A percentile compares a stretch with the other conserved stretches of the same genome.
Evolutionary conservation across 1,284 basidiomycete species (phyloP).

Genomic region (Psilocybe mexicana): DNA sequence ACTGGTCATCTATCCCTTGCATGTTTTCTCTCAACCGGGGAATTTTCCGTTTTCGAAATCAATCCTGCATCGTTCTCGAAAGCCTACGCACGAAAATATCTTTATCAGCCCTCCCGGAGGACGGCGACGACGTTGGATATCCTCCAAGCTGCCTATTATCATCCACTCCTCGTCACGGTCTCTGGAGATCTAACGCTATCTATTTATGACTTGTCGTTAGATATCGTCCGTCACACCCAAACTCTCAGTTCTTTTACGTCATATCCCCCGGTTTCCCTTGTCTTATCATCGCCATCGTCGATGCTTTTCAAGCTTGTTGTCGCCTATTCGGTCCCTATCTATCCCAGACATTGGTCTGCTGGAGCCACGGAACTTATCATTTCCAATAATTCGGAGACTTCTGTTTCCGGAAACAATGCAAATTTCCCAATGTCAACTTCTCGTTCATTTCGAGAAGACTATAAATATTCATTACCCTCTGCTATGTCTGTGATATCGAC

Average conservation of each 20-base stretch:
- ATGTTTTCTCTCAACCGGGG: slow-evolving; percentile 67
- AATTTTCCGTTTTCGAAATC: slow-evolving; percentile 59
- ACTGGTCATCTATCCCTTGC: slow-evolving; percentile 49
- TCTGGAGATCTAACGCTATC: slow-evolving; percentile 66
- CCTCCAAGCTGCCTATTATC: slow-evolving; percentile 70
- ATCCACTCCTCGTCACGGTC: slow-evolving; percentile 72
- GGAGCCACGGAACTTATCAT: slow-evolving; percentile 76
- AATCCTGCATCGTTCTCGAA: slow-evolving; percentile 44
- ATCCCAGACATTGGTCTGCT: slow-evolving; percentile 78
- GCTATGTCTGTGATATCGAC: slow-evolving; percentile 51
- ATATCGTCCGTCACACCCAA: slow-evolving; percentile 53
- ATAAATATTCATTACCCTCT: slow-evolving; percentile 22
- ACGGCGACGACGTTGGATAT: slow-evolving; percentile 46
- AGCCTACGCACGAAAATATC: slow-evolving; percentile 40
- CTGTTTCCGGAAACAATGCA: slow-evolving; percentile 17
- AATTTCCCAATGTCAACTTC: slow-evolving; percentile 23
- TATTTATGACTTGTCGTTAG: slow-evolving; percentile 62
- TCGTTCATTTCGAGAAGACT: slow-evolving; percentile 24
- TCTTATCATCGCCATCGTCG: slow-evolving; percentile 59
- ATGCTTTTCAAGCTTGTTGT: slow-evolving; percentile 70
- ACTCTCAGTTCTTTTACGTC: slow-evolving; percentile 73
- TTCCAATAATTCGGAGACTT: slow-evolving; percentile 24
- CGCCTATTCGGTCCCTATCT: slow-evolving; percentile 74
- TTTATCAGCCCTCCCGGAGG: slow-evolving; percentile 47
- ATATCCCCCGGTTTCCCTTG: slow-evolving; percentile 70